Evolutionary conservation across 768 basidiomycete genomes (phyloP), one percentile per base, ranked within the genome.

Genomic region (Lactarius pseudohatsudake): DNA sequence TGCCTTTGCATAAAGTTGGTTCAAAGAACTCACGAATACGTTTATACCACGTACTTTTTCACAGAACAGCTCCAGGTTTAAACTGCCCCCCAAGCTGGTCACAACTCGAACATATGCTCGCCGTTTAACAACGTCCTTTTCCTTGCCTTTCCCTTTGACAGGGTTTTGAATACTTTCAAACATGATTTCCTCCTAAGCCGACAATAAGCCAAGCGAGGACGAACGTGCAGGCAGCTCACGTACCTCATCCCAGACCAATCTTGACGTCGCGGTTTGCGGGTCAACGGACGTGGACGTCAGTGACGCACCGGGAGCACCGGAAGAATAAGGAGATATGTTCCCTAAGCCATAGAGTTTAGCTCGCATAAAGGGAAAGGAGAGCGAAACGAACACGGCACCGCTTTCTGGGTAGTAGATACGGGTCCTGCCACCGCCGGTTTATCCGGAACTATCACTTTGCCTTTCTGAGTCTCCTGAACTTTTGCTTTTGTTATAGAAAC

Each of bases 51-150:
- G 18, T 28, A 90, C 93, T 80, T 94, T 94, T 77, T 96, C 94
- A 73, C 93, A 95, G 72, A 85, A 94, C 8, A 96, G 78, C 75
- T 95, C 92, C 30, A 93, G 70, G 74, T 93, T 97, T 73, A 89
- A 80, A 72, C 87, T 94, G 66, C 85, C 92, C 40, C 96, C 96
- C 22, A 94, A 83, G 71, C 88, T 96, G 2, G 97, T 98, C 57
- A 96, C 86, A 34, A 99, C 89, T n/a, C 96, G 91, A 56, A 94
- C 93, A 76, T 98, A 99, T 2, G 93, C 96, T 63, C 96, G 88
- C 54, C 91, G 86, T 74, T 92, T 94, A 13, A 93, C 90, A 22
- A 95, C 82, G 69, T 96, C 93, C 74, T 96, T 96, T 74, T 96
- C 95, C 76, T 98, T 98, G 2, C 88, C 89, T 76, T 94, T 94